phyloP scores from a whole-genome alignment of 352 stramenopile genomes.

The Phytophthora kernoviae region DNA sequence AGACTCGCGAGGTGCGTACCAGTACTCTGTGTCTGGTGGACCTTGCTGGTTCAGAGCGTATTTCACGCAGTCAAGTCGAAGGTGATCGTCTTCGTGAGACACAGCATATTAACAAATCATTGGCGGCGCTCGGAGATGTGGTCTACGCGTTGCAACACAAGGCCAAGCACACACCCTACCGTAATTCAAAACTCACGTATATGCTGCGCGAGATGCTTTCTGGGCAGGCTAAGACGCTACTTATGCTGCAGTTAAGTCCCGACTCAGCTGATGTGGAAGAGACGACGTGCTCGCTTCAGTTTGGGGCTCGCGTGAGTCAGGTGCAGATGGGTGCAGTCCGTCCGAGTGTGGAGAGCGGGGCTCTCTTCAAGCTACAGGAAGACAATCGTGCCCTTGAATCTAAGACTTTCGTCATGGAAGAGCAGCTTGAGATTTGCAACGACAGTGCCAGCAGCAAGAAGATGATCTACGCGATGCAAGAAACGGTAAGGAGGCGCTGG shows the following conservation, averaged over 20 bases:
- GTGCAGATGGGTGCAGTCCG: conserved; percentile 87
- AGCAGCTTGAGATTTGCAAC: conserved; percentile 48
- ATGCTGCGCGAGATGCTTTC: conserved; percentile 93
- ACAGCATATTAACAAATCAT: conserved; percentile 98
- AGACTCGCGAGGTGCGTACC: conserved; percentile 67
- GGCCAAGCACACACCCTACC: conserved; percentile 93
- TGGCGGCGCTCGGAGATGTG: conserved; percentile 97
- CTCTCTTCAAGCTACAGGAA: conserved; percentile 75
- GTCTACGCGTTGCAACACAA: conserved; percentile 94
- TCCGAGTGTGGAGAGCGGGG: conserved; percentile 81
- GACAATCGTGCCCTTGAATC: conserved; percentile 56
- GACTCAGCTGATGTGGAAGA: conserved; percentile 83
- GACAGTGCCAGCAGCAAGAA: conserved; percentile 52
- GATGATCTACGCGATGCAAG: conserved; percentile 51
- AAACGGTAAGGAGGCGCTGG: conserved; percentile 45
- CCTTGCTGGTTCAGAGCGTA: conserved; percentile 96
- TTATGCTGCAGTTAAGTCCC: conserved; percentile 92
- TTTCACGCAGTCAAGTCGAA: conserved; percentile 85
- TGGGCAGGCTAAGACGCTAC: conserved; percentile 90
- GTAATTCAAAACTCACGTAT: conserved; percentile 96
- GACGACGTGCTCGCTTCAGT: conserved; percentile 89
- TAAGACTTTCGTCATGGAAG: conserved; percentile 34
- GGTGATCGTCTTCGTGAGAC: conserved; percentile 94
- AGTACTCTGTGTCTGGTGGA: conserved; percentile 98
- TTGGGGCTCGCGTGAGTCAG: conserved; percentile 89